Base-by-base conservation (phyloP, 768 basidiomycete species). In the Leccinum arenicola region DNA sequence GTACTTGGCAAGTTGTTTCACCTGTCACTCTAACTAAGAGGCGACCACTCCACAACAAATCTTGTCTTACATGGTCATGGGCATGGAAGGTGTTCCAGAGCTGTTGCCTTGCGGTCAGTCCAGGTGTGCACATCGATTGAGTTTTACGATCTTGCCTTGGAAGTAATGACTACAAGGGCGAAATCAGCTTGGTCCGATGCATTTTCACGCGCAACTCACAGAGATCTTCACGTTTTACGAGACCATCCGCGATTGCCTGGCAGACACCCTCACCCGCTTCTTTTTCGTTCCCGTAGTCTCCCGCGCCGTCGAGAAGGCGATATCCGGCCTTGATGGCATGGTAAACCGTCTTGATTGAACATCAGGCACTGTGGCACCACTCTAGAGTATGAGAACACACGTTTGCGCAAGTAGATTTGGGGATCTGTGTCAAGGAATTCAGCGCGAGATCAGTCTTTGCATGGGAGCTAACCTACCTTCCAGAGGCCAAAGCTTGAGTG, bases 51-150 rank as follows among this genome's bases (percentile, higher is more conserved):
- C 17, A 47, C 15, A 12, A 15, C 0, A 29, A 48, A 36, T 12
- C 23, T 31, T 4, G 19, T 47, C 83, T 73, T 65, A 88, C 90
- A 68, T 87, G 86, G 56, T 93, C 87, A 58, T 80, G 82, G 50
- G 87, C 84, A 69, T 96, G 92, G 79, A 88, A 91, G 6, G 90
- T 91, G 75, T 94, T 95, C 93, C 93, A 95, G 36, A 94, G 78
- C 86, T 87, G 63, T 56, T 50, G 48, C 57, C 52, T n/a, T 31
- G 17, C 15, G 29, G 50, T 65, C 21, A 68, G 59, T 56, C 17
- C 9, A 31, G 17, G 25, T 21, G 36, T 58, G 52, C n/a, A 23
- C 25, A 50, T 47, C 19, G 40, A 48, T 23, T 25, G 50, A 50
- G 2, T 10, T 31, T 38, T 47, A 27, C 43, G 15, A 31, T 6